Percentiles rank a stretch among this genome's conserved stretches.
Evolutionary conservation across 768 basidiomycete species (phyloP).

Genomic region (Rhodosporidiobolus odoratus): DNA sequence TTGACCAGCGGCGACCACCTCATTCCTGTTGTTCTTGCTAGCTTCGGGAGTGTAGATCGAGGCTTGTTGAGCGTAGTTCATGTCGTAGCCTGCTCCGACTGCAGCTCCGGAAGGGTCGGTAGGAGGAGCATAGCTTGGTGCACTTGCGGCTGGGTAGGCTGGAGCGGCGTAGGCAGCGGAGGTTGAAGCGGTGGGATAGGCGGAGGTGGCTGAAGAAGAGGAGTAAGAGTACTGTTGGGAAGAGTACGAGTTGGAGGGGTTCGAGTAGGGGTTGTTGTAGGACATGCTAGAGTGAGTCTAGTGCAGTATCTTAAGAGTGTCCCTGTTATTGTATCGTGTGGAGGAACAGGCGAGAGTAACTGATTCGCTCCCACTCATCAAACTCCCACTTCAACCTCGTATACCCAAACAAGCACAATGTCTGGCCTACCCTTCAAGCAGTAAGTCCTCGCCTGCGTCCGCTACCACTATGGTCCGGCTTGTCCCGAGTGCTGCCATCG

Average conservation of each 20-base stretch:
- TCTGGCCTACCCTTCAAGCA: conserved; percentile 25
- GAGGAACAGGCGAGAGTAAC: too few species aligned
- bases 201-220: not conserved
- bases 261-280: conserved; percentile 32
- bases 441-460: not conserved
- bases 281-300: too few species aligned
- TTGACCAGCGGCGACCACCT: not conserved
- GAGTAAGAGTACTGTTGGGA: not conserved
- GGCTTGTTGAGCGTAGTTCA: conserved; percentile 16
- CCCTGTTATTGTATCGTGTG: too few species aligned
- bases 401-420: not conserved
- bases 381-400: not conserved
- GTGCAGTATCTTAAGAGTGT: too few species aligned
- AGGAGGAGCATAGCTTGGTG: not conserved
- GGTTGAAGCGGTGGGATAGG: not conserved
- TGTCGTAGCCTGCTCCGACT: conserved; percentile 8
- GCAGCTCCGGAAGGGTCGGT: not conserved
- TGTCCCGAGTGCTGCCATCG: not conserved
- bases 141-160: not conserved
- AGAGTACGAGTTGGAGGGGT: not conserved
- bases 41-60: conserved; percentile 54
- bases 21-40: conserved; percentile 78
- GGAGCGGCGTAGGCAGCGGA: not conserved
- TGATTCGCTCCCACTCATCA: not conserved
- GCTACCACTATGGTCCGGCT: not conserved